These are phyloP conservation scores for Pseudocercospora macadamiae DNA, from an alignment of 2,329 filamentous ascomycete genomes.

Conservation along the genomic window DNA sequence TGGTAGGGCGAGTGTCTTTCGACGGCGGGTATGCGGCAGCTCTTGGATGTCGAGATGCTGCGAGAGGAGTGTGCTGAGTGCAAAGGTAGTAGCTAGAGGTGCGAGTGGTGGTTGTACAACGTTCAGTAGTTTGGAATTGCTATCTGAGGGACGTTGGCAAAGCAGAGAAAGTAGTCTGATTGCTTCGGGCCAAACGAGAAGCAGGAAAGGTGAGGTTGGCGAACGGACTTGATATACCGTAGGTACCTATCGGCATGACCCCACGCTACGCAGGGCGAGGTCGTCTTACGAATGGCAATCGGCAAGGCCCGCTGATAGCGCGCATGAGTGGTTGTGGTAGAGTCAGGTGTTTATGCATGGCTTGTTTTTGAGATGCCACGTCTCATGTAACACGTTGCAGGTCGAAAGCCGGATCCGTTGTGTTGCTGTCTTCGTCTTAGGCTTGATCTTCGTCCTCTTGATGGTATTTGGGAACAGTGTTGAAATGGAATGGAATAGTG, in stretches of 20 bases:
- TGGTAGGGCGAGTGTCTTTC: slow-evolving; percentile 5
- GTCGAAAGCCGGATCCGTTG: neutral
- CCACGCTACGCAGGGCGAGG: slow-evolving; percentile 12
- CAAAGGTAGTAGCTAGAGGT: neutral
- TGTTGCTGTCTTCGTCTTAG: neutral
- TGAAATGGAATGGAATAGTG: neutral
- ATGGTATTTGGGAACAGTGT: neutral
- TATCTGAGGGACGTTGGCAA: slow-evolving; percentile 8
- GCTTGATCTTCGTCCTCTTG: neutral
- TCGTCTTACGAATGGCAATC: slow-evolving; percentile 7
- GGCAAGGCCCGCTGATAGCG: slow-evolving; percentile 16
- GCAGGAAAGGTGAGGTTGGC: slow-evolving; percentile 9
- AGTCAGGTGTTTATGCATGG: neutral
- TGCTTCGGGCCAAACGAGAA: slow-evolving; percentile 1
- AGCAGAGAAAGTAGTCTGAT: neutral
- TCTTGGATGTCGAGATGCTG: slow-evolving; percentile 2
- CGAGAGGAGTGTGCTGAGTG: neutral
- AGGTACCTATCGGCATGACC: slow-evolving; percentile 7
- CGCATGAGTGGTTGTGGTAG: slow-evolving; percentile 7
- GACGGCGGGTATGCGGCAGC: slow-evolving; percentile 20
- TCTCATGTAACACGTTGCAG: neutral
- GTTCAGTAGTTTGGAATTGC: slow-evolving; percentile 3
- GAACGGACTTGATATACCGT: slow-evolving; percentile 17
- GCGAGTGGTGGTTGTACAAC: neutral
- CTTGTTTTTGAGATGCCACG: slow-evolving; percentile 1